A percentile compares a stretch with the other conserved stretches of the same genome.
Evolutionary conservation across 2,329 filamentous ascomycete genomes (phyloP).

Genomic region (Neoarthrinium moseri): DNA sequence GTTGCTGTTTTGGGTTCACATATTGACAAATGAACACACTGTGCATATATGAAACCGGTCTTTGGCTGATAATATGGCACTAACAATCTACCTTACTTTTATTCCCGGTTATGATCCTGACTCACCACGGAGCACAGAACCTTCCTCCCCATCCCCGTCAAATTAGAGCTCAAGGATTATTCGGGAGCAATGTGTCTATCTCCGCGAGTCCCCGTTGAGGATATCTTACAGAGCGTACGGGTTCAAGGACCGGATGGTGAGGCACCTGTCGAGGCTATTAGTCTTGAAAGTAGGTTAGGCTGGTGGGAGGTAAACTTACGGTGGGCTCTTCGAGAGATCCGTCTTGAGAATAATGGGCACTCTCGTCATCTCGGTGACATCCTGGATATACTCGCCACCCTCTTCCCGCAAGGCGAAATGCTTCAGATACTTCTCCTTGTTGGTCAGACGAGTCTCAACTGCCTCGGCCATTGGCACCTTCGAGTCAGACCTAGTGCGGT

Average conservation of each 20-base stretch:
- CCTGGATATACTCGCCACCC: constrained; percentile 94
- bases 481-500: constrained; percentile 92
- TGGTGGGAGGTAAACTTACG: constrained; percentile 67
- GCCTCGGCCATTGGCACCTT: constrained; percentile 76
- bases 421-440: constrained; percentile 95
- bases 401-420: constrained; percentile 89
- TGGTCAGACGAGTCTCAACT: constrained; percentile 75
- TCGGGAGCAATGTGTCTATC: constrained; percentile 14
- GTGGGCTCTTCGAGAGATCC: constrained; percentile 96
- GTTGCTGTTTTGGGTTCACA: no score
- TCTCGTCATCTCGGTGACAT: constrained; percentile 95
- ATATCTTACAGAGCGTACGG: constrained; percentile 50
- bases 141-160: no score
- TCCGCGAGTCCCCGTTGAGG: no score
- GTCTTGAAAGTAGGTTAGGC: constrained; percentile 17
- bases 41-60: neutral
- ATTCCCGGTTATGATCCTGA: no score
- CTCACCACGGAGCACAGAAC: no score
- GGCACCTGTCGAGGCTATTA: constrained; percentile 50
- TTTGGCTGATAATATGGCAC: constrained; percentile 15
- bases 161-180: no score
- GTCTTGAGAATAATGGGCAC: constrained; percentile 99
- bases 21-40: no score
- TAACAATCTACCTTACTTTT: constrained; percentile 26
- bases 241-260: constrained; percentile 67